Percentiles rank a stretch among this genome's conserved stretches.
These are phyloP conservation scores for Vigna reflexopilosa DNA, from an alignment of 306 rosid genomes.

Conservation along the genomic window DNA sequence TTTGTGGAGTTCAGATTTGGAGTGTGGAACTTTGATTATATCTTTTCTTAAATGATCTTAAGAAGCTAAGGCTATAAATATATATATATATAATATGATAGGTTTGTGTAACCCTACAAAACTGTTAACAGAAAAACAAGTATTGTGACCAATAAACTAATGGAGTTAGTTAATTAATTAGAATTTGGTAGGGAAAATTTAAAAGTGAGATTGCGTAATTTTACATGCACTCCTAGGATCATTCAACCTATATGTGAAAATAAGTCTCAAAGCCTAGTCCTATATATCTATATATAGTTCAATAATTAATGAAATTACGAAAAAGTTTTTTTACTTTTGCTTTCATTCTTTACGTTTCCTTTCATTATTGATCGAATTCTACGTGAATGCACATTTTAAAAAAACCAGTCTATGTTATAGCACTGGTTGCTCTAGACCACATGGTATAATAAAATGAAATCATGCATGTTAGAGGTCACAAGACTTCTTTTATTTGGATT, in stretches of 20 bases:
- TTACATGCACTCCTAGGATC: conserved; percentile 10
- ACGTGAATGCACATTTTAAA: neutral
- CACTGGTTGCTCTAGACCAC: too few species aligned
- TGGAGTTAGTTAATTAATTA: conserved; percentile 1
- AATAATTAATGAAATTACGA: neutral
- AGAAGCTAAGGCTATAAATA: neutral
- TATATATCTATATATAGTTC: neutral
- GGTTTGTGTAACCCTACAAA: neutral
- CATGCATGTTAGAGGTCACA: too few species aligned
- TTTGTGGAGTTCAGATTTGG: conserved; percentile 19
- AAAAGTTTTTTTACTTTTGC: neutral
- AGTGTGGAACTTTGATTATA: conserved; percentile 7
- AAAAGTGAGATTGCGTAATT: conserved; percentile 17
- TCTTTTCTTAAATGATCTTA: neutral
- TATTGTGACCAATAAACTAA: neutral
- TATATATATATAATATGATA: neutral
- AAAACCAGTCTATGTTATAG: neutral
- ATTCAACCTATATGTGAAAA: conserved; percentile 1
- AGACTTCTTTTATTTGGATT: too few species aligned
- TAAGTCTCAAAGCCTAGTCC: conserved; percentile 4
- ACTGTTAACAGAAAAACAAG: neutral
- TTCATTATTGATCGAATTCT: neutral
- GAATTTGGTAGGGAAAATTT: neutral
- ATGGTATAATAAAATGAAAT: too few species aligned
- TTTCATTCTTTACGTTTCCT: conserved; percentile 1